These are phyloP conservation scores for Tardiomyces blankii DNA, from an alignment of 1,139 yeast genomes.

Conservation along the genomic window DNA sequence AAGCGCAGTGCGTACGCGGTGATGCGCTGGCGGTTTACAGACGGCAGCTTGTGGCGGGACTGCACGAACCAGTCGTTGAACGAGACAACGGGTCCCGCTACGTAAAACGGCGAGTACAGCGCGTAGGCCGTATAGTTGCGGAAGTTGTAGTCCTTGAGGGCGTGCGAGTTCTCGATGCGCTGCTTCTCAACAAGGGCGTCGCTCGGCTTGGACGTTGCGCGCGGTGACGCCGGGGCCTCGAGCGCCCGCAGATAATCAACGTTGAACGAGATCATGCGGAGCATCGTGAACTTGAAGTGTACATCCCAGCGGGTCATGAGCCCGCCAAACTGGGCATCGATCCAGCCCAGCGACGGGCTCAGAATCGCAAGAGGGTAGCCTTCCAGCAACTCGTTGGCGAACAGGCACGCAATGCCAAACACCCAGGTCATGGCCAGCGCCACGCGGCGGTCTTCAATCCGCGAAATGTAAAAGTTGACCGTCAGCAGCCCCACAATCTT, in stretches of 20 bases:
- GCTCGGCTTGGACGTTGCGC: constrained; percentile 1
- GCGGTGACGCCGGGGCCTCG: constrained; percentile 7
- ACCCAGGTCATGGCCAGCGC: constrained; percentile 43
- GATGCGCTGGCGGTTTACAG: constrained; percentile 44
- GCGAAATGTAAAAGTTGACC: constrained; percentile 45
- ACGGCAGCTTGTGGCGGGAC: constrained; percentile 32
- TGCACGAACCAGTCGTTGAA: constrained; percentile 88
- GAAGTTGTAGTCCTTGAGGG: constrained; percentile 44
- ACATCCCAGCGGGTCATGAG: constrained; percentile 91
- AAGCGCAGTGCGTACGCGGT: constrained; percentile 57
- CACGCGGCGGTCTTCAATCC: constrained; percentile 24
- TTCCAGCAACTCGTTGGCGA: constrained; percentile 62
- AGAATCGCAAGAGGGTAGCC: constrained; percentile 37
- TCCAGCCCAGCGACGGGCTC: constrained; percentile 29
- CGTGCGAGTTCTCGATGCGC: constrained; percentile 57
- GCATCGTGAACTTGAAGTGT: constrained; percentile 77
- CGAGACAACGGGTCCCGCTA: constrained; percentile 91
- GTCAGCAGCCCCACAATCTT: constrained; percentile 49
- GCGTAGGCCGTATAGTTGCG: constrained; percentile 64
- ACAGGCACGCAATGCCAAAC: constrained; percentile 65
- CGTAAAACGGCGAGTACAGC: constrained; percentile 77
- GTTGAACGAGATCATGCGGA: constrained; percentile 75
- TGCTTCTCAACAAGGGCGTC: constrained; percentile 40
- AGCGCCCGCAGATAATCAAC: constrained; percentile 44
- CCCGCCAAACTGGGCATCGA: constrained; percentile 44